Percentiles rank a stretch among this genome's conserved stretches.
These are phyloP conservation scores for Ogataea kodamae DNA, from an alignment of 805 yeast species.

Conservation along the genomic window DNA sequence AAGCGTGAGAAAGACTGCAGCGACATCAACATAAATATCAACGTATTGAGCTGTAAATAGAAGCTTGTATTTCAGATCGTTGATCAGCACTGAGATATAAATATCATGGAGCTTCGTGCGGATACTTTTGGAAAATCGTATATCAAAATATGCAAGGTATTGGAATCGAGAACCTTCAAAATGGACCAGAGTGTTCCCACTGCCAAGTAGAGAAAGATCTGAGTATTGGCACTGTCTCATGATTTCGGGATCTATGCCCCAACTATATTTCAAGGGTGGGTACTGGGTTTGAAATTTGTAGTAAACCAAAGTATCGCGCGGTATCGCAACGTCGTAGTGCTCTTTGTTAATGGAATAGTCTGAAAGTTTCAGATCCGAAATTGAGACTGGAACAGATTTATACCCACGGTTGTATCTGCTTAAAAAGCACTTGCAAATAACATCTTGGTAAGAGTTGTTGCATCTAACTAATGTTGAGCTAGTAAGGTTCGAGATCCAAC, in stretches of 20 bases:
- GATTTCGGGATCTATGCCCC: constrained; percentile 45
- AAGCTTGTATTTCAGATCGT: constrained; percentile 52
- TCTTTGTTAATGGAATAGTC: constrained; percentile 33
- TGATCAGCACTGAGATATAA: constrained; percentile 60
- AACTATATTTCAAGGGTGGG: constrained; percentile 32
- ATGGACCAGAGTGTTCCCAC: constrained; percentile 3
- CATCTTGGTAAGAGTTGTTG: constrained; percentile 43
- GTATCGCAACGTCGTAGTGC: constrained; percentile 28
- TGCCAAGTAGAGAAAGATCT: constrained; percentile 18
- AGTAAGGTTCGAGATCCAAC: constrained; percentile 62
- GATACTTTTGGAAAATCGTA: constrained; percentile 65
- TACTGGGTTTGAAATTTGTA: constrained; percentile 24
- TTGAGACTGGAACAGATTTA: constrained; percentile 17
- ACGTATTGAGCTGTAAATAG: constrained; percentile 76
- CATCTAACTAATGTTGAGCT: constrained; percentile 51
- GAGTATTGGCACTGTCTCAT: constrained; percentile 48
- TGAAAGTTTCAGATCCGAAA: constrained; percentile 18
- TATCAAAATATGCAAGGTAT: constrained; percentile 60
- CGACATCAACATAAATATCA: constrained; percentile 72
- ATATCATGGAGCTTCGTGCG: constrained; percentile 59
- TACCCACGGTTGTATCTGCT: constrained; percentile 59
- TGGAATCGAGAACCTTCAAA: constrained; percentile 53
- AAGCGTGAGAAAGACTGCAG: constrained; percentile 62
- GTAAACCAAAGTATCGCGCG: constrained; percentile 19
- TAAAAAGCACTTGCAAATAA: constrained; percentile 56